Evolutionary conservation across 2,329 filamentous ascomycete species (phyloP).

Genomic region (Thelonectria olida): DNA sequence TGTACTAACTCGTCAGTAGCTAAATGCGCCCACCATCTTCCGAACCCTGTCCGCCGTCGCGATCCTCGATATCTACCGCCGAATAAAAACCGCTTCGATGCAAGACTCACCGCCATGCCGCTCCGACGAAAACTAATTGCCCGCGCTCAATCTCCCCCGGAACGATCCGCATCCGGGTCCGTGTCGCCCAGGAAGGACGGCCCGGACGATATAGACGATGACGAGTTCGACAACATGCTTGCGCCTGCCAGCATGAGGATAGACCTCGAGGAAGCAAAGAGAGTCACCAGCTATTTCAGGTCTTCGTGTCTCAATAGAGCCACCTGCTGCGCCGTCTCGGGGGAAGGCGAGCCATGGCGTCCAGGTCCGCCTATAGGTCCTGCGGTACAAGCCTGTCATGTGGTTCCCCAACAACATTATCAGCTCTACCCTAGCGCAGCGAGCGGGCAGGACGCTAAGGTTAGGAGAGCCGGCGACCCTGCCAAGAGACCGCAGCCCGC

Average conservation of each 20-base stretch:
- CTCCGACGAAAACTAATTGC: too few species aligned
- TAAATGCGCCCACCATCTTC: slow-evolving; percentile 10
- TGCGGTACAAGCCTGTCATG: slow-evolving; percentile 29
- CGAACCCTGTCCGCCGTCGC: slow-evolving; percentile 7
- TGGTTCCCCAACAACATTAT: slow-evolving; percentile 32
- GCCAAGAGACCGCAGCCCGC: slow-evolving; percentile 15
- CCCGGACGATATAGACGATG: neutral
- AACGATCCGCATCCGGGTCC: slow-evolving; percentile 6
- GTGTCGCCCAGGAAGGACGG: slow-evolving; percentile 4
- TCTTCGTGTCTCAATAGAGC: slow-evolving; percentile 8
- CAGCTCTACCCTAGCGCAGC: slow-evolving; percentile 22
- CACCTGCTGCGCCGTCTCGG: slow-evolving; percentile 21
- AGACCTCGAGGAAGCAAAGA: neutral
- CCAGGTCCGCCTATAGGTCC: slow-evolving; percentile 19
- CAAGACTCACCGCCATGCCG: too few species aligned
- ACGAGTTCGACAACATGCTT: slow-evolving; percentile 1
- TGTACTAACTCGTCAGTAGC: neutral
- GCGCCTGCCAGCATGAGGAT: slow-evolving; percentile 7
- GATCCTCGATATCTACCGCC: slow-evolving; percentile 16
- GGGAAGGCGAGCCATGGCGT: slow-evolving; percentile 26
- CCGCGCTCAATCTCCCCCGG: neutral
- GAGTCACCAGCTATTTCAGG: neutral
- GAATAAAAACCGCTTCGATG: neutral
- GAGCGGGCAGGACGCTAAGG: neutral
- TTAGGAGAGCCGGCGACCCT: slow-evolving; percentile 10